A percentile compares a stretch with the other conserved stretches of the same genome.
Conservation (phyloP, 2,329 filamentous ascomycete species). For the Monilinia laxa region DNA sequence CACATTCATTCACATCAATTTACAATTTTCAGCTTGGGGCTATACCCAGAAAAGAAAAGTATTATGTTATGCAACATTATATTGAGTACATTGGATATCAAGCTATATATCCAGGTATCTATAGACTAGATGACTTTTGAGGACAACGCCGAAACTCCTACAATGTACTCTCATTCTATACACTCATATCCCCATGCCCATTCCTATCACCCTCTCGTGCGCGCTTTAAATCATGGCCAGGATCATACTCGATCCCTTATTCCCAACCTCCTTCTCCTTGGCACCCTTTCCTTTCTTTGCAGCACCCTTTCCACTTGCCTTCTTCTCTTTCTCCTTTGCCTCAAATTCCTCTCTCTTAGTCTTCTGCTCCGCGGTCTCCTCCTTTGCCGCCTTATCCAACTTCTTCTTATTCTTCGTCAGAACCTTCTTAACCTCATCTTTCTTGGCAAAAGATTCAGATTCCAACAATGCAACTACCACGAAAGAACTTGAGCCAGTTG, state of each 20-base stretch:
- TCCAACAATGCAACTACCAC: slow-evolving; percentile 81
- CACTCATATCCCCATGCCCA: neutral
- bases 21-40: too few species aligned
- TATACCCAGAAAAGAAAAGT: neutral
- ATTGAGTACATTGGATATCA: slow-evolving; percentile 14
- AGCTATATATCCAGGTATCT: slow-evolving; percentile 13
- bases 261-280: slow-evolving; percentile 52
- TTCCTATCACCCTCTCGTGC: neutral
- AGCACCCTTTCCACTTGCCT: slow-evolving; percentile 42
- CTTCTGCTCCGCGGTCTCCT: slow-evolving; percentile 56
- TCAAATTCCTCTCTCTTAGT: slow-evolving; percentile 47
- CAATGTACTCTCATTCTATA: slow-evolving; percentile 11
- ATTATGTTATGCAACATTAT: slow-evolving; percentile 15
- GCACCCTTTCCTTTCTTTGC: slow-evolving; percentile 47
- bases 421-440: slow-evolving; percentile 64
- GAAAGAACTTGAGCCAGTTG: slow-evolving; percentile 81
- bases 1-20: neutral
- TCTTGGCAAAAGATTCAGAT: slow-evolving; percentile 66
- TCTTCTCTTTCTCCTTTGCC: slow-evolving; percentile 43
- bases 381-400: slow-evolving; percentile 65
- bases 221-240: slow-evolving; percentile 53
- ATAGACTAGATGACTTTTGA: slow-evolving; percentile 13
- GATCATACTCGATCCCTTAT: slow-evolving; percentile 61
- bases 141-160: slow-evolving; percentile 13
- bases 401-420: slow-evolving; percentile 72